A percentile compares a stretch with the other conserved stretches of the same genome.
phyloP scores from a whole-genome alignment of 1,284 basidiomycete species.

The Grifola frondosa region DNA sequence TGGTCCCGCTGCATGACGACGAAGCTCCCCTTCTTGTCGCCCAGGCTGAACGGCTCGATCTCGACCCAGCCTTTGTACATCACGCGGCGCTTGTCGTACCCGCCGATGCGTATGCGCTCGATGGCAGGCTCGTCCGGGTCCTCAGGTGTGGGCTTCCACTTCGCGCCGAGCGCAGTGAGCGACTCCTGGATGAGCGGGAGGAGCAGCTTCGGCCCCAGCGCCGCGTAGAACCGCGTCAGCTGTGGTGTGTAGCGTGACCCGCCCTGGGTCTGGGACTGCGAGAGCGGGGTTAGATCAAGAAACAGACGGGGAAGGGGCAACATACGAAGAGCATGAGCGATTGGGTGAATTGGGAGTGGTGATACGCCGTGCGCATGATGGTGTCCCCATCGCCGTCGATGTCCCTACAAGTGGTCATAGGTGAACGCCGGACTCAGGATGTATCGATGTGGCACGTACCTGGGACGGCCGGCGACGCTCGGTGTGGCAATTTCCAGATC shows the following conservation, averaged over 20 bases:
- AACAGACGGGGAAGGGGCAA: slow-evolving; percentile 10
- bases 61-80: slow-evolving; percentile 70
- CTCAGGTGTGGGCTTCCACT: slow-evolving; percentile 35
- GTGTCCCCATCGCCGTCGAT: slow-evolving; percentile 55
- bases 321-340: slow-evolving; percentile 59
- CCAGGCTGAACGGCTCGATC: slow-evolving; percentile 54
- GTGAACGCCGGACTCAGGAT: neutral
- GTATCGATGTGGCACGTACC: slow-evolving; percentile 14
- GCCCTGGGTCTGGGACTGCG: slow-evolving; percentile 72
- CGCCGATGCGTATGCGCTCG: slow-evolving; percentile 58
- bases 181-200: slow-evolving; percentile 51
- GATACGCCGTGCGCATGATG: slow-evolving; percentile 47
- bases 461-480: slow-evolving; percentile 37
- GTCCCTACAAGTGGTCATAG: slow-evolving; percentile 11
- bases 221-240: slow-evolving; percentile 76
- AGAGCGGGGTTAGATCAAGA: slow-evolving; percentile 1
- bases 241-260: slow-evolving; percentile 67
- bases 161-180: slow-evolving; percentile 48
- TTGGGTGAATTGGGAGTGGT: slow-evolving; percentile 60
- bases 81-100: slow-evolving; percentile 58
- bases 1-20: slow-evolving; percentile 65
- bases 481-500: slow-evolving; percentile 71
- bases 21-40: slow-evolving; percentile 53
- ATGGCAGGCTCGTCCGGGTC: slow-evolving; percentile 14
- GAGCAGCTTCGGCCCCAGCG: slow-evolving; percentile 51